phyloP scores from a whole-genome alignment of 2,329 filamentous ascomycete genomes.

The Coniella lustricola region DNA sequence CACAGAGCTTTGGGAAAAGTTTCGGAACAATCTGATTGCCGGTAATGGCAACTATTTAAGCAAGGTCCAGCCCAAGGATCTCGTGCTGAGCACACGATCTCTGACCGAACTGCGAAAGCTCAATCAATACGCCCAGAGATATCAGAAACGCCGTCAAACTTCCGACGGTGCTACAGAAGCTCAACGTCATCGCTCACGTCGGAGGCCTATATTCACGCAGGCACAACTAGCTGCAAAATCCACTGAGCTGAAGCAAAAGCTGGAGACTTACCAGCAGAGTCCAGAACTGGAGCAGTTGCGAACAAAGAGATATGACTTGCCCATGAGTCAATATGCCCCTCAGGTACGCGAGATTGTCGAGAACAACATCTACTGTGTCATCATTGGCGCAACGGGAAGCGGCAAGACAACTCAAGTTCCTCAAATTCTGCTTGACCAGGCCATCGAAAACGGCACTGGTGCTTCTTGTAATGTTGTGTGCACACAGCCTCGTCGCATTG shows the following conservation, averaged over 20 bases:
- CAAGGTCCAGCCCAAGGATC: neutral
- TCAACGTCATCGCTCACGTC: neutral
- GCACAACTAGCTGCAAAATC: neutral
- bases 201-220: neutral
- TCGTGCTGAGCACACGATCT: neutral
- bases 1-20: neutral
- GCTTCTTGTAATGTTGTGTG: conserved; percentile 40
- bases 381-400: conserved; percentile 14
- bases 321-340: conserved; percentile 7
- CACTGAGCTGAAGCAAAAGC: neutral
- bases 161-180: neutral
- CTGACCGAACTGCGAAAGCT: neutral
- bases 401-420: conserved; percentile 33
- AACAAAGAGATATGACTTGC: conserved; percentile 5
- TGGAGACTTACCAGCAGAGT: neutral
- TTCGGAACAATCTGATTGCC: neutral
- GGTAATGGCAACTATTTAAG: conserved; percentile 1
- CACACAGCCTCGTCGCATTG: conserved; percentile 41
- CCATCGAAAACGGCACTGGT: conserved; percentile 31
- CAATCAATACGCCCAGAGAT: neutral
- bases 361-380: conserved; percentile 9
- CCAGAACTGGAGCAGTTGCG: conserved; percentile 1
- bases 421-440: conserved; percentile 45
- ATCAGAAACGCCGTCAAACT: too few relatives aligned
- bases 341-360: conserved; percentile 6